Percentiles rank a stretch among this genome's conserved stretches.
phyloP scores from a whole-genome alignment of 2,329 filamentous ascomycete species.

The Pseudogymnoascus sp. region DNA sequence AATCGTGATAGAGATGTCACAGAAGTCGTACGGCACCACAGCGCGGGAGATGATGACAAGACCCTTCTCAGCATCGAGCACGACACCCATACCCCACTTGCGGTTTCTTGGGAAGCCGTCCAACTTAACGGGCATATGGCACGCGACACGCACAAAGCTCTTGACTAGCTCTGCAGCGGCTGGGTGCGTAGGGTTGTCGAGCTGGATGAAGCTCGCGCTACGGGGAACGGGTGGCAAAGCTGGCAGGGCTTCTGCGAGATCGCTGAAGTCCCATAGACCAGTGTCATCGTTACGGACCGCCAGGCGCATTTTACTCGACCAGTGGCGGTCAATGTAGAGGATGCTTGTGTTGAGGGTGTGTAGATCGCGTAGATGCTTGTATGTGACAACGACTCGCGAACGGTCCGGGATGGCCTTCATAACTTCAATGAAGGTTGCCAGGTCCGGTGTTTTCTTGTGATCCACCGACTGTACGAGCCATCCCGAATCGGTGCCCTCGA shows the following conservation, averaged over 20 bases:
- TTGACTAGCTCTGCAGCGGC: conserved; percentile 89
- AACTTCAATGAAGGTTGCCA: conserved; percentile 83
- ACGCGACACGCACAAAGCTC: conserved; percentile 89
- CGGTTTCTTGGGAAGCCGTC: conserved; percentile 95
- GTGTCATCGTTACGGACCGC: conserved; percentile 83
- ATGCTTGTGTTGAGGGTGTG: conserved; percentile 93
- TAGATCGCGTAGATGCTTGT: conserved; percentile 89
- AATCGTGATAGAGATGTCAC: conserved; percentile 92
- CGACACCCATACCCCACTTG: conserved; percentile 90
- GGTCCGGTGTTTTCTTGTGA: conserved; percentile 80
- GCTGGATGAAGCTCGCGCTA: conserved; percentile 83
- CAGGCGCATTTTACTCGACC: conserved; percentile 90
- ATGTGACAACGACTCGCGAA: conserved; percentile 83
- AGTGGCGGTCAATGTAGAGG: conserved; percentile 87
- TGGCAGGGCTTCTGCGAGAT: conserved; percentile 73
- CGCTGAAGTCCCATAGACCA: conserved; percentile 89
- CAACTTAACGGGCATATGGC: conserved; percentile 88
- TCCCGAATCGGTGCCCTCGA: conserved; percentile 82
- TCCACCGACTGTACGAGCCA: conserved; percentile 93
- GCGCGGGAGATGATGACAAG: conserved; percentile 90
- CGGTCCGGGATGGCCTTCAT: conserved; percentile 78
- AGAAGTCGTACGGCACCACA: conserved; percentile 91
- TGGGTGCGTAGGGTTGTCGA: conserved; percentile 80
- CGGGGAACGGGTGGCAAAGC: conserved; percentile 62
- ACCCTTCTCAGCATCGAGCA: conserved; percentile 95